Conservation (phyloP, 805 yeast species). For the Schwanniomyces yamadae region DNA sequence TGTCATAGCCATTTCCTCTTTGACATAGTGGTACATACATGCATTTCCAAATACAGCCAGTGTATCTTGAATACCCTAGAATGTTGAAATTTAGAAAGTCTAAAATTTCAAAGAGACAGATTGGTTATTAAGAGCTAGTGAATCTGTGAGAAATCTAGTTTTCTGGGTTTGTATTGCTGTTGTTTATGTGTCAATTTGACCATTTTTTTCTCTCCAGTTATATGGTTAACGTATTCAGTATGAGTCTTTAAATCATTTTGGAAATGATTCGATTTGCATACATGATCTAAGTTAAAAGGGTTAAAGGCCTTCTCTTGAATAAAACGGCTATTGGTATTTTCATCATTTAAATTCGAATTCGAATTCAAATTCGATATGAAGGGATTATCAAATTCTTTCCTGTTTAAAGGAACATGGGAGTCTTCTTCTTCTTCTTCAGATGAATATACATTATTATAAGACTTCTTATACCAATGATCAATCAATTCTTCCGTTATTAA, state of each 20-base stretch:
- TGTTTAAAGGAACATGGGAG: not conserved
- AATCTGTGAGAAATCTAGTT: slow-evolving; percentile 27
- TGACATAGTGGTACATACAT: too few relatives aligned
- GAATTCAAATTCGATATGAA: slow-evolving; percentile 24
- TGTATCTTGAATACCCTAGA: too few relatives aligned
- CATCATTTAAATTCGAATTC: too few relatives aligned
- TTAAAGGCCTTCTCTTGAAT: not conserved
- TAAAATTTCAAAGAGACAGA: too few relatives aligned
- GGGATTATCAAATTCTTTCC: slow-evolving; percentile 20
- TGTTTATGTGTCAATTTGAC: slow-evolving; percentile 34
- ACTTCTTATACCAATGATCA: slow-evolving; percentile 38
- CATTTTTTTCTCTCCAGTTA: slow-evolving; percentile 35
- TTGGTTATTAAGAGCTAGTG: not conserved
- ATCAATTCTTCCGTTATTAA: slow-evolving; percentile 33
- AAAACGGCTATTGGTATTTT: not conserved
- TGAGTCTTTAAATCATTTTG: slow-evolving; percentile 22
- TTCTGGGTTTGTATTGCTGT: slow-evolving; percentile 36
- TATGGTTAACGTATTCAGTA: slow-evolving; percentile 31
- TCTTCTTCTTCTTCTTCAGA: slow-evolving; percentile 28
- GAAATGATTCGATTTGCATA: not conserved
- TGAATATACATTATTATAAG: slow-evolving; percentile 25
- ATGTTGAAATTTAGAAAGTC: too few relatives aligned
- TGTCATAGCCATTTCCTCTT: too few relatives aligned
- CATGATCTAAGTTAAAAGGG: not conserved
- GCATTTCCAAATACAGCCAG: too few relatives aligned